These are phyloP conservation scores for Sphagnurus paluster DNA, from an alignment of 1,284 basidiomycete genomes.

Conservation along the genomic window DNA sequence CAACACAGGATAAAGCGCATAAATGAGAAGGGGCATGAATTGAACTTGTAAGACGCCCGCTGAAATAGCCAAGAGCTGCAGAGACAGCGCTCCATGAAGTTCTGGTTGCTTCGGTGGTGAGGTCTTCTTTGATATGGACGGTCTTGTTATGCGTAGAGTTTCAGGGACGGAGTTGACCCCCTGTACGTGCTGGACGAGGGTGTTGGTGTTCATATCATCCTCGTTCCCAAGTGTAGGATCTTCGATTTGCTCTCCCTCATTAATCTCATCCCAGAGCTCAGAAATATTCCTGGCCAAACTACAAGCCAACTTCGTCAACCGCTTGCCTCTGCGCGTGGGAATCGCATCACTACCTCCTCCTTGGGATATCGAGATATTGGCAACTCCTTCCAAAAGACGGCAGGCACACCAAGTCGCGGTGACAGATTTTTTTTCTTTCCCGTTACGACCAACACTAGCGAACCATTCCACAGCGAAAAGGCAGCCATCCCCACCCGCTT, in stretches of 20 bases:
- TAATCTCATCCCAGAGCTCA: slow-evolving; percentile 64
- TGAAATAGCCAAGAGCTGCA: slow-evolving; percentile 73
- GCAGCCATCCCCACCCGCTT: slow-evolving; percentile 66
- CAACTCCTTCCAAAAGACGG: slow-evolving; percentile 72
- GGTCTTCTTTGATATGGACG: slow-evolving; percentile 23
- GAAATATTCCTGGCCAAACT: slow-evolving; percentile 63
- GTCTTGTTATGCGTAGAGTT: slow-evolving; percentile 40
- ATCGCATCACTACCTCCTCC: slow-evolving; percentile 24
- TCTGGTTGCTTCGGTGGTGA: slow-evolving; percentile 38
- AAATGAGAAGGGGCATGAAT: slow-evolving; percentile 74
- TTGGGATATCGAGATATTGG: slow-evolving; percentile 41
- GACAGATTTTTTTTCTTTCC: slow-evolving; percentile 49
- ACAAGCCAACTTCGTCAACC: slow-evolving; percentile 65
- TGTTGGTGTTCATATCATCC: slow-evolving; percentile 27
- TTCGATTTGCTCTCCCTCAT: slow-evolving; percentile 27
- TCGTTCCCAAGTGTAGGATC: slow-evolving; percentile 26
- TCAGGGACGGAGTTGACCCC: slow-evolving; percentile 49
- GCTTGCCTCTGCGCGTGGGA: slow-evolving; percentile 35
- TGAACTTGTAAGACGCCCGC: slow-evolving; percentile 65
- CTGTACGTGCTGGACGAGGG: slow-evolving; percentile 47
- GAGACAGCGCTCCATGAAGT: slow-evolving; percentile 61
- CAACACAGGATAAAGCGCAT: slow-evolving; percentile 81
- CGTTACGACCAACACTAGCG: slow-evolving; percentile 52
- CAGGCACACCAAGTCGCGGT: slow-evolving; percentile 85
- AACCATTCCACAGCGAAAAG: slow-evolving; percentile 86